These are phyloP conservation scores for Hydrangea macrophylla DNA, from an alignment of 148 eudicot genomes.

Conservation along the genomic window DNA sequence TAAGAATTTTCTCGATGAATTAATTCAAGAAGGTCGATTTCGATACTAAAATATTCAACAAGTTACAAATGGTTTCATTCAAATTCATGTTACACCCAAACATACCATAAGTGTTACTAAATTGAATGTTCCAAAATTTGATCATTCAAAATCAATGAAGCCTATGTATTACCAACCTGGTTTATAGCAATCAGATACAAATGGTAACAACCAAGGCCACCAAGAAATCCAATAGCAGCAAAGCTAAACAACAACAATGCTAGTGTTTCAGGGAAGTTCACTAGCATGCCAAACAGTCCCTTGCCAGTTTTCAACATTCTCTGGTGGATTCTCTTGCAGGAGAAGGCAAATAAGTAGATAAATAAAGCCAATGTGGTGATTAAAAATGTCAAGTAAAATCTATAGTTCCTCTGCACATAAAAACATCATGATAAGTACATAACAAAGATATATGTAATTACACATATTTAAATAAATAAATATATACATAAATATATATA, in stretches of 20 bases:
- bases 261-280: constrained; percentile 21
- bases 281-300: constrained; percentile 18
- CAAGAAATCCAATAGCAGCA: constrained; percentile 14
- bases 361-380: constrained; percentile 16
- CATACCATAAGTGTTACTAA: no score
- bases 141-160: no score
- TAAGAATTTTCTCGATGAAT: no score
- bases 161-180: constrained; percentile 13
- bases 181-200: constrained; percentile 20
- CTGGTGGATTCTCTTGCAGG: constrained; percentile 17
- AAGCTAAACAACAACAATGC: constrained; percentile 19
- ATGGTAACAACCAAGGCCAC: constrained; percentile 22
- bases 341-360: constrained; percentile 16
- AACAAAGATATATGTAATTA: no score
- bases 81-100: no score
- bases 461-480: no score
- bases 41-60: no score
- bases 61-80: no score
- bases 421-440: neutral
- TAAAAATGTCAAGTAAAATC: constrained; percentile 23
- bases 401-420: constrained; percentile 21
- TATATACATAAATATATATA: neutral
- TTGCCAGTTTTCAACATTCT: constrained; percentile 4
- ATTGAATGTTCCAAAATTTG: no score
- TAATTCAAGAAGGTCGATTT: no score